Evolutionary conservation across 345 rosid genomes (phyloP).

Genomic region (Populus davidiana): DNA sequence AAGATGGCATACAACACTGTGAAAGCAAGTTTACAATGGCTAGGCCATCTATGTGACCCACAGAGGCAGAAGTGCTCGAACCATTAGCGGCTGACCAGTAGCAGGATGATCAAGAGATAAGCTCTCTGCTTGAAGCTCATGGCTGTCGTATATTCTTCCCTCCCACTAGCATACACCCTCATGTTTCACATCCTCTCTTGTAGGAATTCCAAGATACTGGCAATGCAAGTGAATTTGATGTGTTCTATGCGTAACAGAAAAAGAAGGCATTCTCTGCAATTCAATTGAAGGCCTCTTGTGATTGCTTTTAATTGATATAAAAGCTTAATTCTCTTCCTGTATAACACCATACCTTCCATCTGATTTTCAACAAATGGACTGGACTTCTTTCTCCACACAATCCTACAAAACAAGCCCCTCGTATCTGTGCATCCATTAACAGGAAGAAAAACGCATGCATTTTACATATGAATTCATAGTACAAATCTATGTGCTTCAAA

Average conservation of each 20-base stretch:
- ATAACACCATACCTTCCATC: too few relatives aligned
- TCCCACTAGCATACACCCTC: constrained; percentile 77
- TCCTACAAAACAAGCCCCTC: too few relatives aligned
- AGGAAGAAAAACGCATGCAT: too few relatives aligned
- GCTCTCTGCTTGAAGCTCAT: constrained; percentile 84
- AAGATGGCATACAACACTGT: not conserved
- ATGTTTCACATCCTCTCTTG: constrained; percentile 83
- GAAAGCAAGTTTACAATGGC: constrained; percentile 3
- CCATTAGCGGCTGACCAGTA: constrained; percentile 38
- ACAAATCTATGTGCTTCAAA: too few relatives aligned
- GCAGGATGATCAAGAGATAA: constrained; percentile 72
- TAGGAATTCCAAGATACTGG: constrained; percentile 76
- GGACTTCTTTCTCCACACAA: too few relatives aligned
- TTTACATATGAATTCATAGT: too few relatives aligned
- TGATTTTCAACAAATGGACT: too few relatives aligned
- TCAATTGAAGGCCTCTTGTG: too few relatives aligned
- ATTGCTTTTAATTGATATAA: too few relatives aligned
- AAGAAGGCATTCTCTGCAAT: too few relatives aligned
- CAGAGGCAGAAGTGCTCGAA: constrained; percentile 61
- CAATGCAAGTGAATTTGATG: constrained; percentile 94
- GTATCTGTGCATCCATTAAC: too few relatives aligned
- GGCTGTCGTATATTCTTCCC: constrained; percentile 52
- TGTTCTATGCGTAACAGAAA: constrained; percentile 33
- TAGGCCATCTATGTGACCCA: constrained; percentile 46
- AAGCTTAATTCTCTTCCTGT: too few relatives aligned